These are phyloP conservation scores for Triticum urartu DNA, from an alignment of 176 grass and related monocot genomes.

Conservation along the genomic window DNA sequence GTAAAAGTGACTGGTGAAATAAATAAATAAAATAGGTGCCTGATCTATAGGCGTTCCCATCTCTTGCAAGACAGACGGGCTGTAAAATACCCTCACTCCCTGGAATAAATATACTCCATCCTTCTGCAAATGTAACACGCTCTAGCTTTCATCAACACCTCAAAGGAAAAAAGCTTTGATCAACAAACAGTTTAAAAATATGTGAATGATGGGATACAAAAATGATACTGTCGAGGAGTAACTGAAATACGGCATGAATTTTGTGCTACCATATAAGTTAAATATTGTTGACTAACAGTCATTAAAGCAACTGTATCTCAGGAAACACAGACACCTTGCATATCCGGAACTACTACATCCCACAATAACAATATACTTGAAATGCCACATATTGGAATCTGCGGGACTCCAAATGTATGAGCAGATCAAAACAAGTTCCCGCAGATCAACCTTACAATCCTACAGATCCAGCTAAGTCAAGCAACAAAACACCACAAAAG, in stretches of 20 bases:
- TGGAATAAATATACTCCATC: too few species aligned
- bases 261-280: not conserved
- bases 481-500: constrained; percentile 12
- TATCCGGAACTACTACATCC: not conserved
- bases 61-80: too few species aligned
- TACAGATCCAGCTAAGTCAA: constrained; percentile 20
- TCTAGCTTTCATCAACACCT: too few species aligned
- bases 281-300: not conserved
- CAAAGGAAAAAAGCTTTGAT: not conserved
- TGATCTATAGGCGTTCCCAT: too few species aligned
- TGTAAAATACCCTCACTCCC: not conserved
- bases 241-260: not conserved
- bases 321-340: not conserved
- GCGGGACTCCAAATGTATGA: not conserved
- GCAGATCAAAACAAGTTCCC: not conserved
- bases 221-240: not conserved
- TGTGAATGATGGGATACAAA: not conserved
- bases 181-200: not conserved
- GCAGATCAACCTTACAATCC: not conserved
- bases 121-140: too few species aligned
- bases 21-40: too few species aligned
- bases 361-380: not conserved
- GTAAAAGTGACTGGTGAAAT: too few species aligned
- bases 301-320: not conserved
- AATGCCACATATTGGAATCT: not conserved